These are phyloP conservation scores for Phytophthora foliorum DNA, from an alignment of 352 stramenopile genomes.

Conservation along the genomic window DNA sequence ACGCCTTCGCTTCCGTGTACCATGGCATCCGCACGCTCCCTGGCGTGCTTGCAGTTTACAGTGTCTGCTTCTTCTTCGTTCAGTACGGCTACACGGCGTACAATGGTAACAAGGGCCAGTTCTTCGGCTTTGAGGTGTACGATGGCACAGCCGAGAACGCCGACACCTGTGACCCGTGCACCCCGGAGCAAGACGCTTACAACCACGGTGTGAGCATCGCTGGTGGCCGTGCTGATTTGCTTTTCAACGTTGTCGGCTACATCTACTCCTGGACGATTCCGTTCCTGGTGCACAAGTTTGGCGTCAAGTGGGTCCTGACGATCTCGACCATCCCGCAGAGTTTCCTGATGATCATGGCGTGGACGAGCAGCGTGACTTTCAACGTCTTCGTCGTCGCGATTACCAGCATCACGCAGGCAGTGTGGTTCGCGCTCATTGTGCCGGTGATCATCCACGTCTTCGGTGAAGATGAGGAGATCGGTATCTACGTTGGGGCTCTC, in stretches of 20 bases:
- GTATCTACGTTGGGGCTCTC: slow-evolving; percentile 72
- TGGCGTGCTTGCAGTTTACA: slow-evolving; percentile 41
- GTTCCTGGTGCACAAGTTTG: slow-evolving; percentile 53
- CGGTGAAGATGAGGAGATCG: slow-evolving; percentile 53
- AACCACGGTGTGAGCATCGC: slow-evolving; percentile 64
- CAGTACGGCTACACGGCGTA: slow-evolving; percentile 66
- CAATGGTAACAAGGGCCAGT: slow-evolving; percentile 70
- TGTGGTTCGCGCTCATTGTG: slow-evolving; percentile 62
- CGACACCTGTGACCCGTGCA: slow-evolving; percentile 51
- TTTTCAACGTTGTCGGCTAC: slow-evolving; percentile 61
- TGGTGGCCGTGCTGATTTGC: slow-evolving; percentile 45
- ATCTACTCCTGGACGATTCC: slow-evolving; percentile 55
- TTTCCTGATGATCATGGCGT: slow-evolving; percentile 64
- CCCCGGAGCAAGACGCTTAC: slow-evolving; percentile 43
- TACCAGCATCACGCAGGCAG: slow-evolving; percentile 58
- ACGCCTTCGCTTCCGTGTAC: slow-evolving; percentile 54
- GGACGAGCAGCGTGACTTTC: slow-evolving; percentile 44
- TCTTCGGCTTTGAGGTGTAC: slow-evolving; percentile 66
- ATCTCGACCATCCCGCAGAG: slow-evolving; percentile 53
- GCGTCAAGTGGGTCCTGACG: slow-evolving; percentile 55
- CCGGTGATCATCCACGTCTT: slow-evolving; percentile 72
- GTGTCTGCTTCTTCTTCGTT: slow-evolving; percentile 52
- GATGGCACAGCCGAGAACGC: slow-evolving; percentile 43
- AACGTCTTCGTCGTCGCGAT: slow-evolving; percentile 53
- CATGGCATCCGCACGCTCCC: slow-evolving; percentile 48